These are phyloP conservation scores for Tolypocladium tundrense DNA, from an alignment of 2,329 filamentous ascomycete species.

Conservation along the genomic window DNA sequence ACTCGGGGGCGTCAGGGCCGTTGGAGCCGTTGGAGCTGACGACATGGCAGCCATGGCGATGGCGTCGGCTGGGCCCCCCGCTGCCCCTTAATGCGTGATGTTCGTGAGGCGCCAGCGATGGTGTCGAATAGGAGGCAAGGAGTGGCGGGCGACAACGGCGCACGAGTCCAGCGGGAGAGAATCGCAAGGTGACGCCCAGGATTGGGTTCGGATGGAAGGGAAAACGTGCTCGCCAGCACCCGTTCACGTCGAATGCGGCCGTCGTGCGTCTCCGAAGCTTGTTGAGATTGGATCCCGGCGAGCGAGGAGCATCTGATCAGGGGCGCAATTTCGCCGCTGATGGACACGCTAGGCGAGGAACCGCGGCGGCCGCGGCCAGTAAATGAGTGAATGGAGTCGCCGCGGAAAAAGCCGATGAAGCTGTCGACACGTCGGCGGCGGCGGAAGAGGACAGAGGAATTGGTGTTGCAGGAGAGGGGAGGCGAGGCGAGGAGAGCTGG, in stretches of 20 bases:
- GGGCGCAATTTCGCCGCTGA: neutral
- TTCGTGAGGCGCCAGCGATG: neutral
- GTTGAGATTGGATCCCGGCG: neutral
- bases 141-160: neutral
- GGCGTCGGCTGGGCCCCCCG: constrained; percentile 13
- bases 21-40: constrained; percentile 31
- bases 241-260: neutral
- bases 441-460: neutral
- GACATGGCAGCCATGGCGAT: constrained; percentile 42
- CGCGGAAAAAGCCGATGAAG: neutral
- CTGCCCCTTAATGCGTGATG: constrained; percentile 13
- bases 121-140: neutral
- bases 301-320: neutral
- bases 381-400: neutral
- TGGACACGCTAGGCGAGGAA: neutral
- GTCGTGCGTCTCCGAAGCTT: neutral
- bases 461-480: neutral
- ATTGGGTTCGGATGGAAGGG: neutral
- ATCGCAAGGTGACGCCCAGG: neutral
- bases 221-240: neutral
- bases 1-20: constrained; percentile 36
- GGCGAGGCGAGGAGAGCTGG: neutral
- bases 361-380: neutral
- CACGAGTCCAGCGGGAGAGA: neutral
- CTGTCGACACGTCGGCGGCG: neutral